Percentiles rank a stretch among this genome's conserved stretches.
Evolutionary conservation across 495 filamentous ascomycete genomes (phyloP).

Genomic region (Thozetella sp.): DNA sequence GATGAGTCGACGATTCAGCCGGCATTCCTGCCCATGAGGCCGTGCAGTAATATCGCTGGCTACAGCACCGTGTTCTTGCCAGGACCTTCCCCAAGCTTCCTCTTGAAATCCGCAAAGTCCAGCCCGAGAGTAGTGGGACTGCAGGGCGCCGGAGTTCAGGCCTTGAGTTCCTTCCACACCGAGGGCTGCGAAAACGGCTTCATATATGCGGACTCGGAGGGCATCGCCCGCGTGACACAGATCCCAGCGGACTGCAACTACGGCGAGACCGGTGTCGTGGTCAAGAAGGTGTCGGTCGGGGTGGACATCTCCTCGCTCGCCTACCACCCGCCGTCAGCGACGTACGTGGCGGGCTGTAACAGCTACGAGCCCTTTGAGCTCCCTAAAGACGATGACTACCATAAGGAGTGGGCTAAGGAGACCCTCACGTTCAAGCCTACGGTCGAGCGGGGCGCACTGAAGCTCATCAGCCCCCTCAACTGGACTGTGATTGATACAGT

Average conservation of each 20-base stretch:
- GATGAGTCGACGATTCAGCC: conserved; percentile 38
- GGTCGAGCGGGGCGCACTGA: conserved; percentile 67
- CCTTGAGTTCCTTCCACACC: conserved; percentile 73
- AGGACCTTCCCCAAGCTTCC: conserved; percentile 74
- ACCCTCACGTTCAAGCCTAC: conserved; percentile 63
- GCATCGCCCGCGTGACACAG: conserved; percentile 66
- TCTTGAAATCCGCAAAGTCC: conserved; percentile 76
- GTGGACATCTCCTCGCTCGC: conserved; percentile 73
- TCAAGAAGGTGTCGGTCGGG: conserved; percentile 67
- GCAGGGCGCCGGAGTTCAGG: conserved; percentile 60
- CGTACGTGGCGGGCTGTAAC: conserved; percentile 78
- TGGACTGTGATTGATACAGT: conserved; percentile 78
- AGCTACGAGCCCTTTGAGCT: conserved; percentile 70
- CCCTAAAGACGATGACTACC: conserved; percentile 80
- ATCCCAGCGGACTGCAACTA: conserved; percentile 65
- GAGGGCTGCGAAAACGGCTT: conserved; percentile 78
- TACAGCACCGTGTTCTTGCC: conserved; percentile 81
- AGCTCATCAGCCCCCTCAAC: conserved; percentile 72
- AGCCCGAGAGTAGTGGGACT: conserved; percentile 74
- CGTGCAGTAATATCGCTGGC: conserved; percentile 68
- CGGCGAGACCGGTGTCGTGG: conserved; percentile 67
- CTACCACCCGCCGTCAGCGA: conserved; percentile 72
- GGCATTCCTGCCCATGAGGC: conserved; percentile 55
- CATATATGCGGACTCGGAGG: conserved; percentile 71
- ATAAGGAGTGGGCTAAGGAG: conserved; percentile 78